These are phyloP conservation scores for Myriosclerotinia curreyana DNA, from an alignment of 2,329 filamentous ascomycete species.

Conservation along the genomic window DNA sequence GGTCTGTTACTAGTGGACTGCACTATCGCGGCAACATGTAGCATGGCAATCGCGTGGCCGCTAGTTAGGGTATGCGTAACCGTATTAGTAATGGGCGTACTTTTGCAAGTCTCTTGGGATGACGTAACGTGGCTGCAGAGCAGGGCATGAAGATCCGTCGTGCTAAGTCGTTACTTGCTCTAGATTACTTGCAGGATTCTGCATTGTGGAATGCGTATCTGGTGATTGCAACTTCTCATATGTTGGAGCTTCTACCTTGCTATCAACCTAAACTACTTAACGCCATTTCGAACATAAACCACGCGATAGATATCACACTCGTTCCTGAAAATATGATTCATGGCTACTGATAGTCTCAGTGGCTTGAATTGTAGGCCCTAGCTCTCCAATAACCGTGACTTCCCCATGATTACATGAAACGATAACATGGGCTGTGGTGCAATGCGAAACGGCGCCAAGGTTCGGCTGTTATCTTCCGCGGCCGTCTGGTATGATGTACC, in stretches of 20 bases:
- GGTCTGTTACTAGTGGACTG: background rate
- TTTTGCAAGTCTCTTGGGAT: background rate
- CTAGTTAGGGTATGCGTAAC: background rate
- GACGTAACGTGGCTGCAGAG: background rate
- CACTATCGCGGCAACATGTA: background rate
- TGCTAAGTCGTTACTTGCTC: background rate
- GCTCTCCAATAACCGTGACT: background rate
- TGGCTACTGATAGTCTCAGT: background rate
- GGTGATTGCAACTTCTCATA: background rate
- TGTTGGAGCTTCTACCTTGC: background rate
- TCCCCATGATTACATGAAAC: background rate
- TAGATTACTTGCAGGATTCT: background rate
- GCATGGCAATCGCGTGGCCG: background rate
- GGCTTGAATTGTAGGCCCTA: background rate
- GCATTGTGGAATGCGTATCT: background rate
- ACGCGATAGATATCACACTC: background rate
- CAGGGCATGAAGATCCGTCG: background rate
- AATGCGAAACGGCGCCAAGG: conserved; percentile 4
- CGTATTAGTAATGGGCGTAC: background rate
- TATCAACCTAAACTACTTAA: too few relatives aligned
- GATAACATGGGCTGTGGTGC: background rate
- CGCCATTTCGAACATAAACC: background rate
- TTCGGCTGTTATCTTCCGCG: background rate
- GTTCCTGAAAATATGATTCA: background rate
- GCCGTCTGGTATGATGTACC: background rate